These are phyloP conservation scores for Sphaerosporella brunnea DNA, from an alignment of 495 filamentous ascomycete species.

Conservation along the genomic window DNA sequence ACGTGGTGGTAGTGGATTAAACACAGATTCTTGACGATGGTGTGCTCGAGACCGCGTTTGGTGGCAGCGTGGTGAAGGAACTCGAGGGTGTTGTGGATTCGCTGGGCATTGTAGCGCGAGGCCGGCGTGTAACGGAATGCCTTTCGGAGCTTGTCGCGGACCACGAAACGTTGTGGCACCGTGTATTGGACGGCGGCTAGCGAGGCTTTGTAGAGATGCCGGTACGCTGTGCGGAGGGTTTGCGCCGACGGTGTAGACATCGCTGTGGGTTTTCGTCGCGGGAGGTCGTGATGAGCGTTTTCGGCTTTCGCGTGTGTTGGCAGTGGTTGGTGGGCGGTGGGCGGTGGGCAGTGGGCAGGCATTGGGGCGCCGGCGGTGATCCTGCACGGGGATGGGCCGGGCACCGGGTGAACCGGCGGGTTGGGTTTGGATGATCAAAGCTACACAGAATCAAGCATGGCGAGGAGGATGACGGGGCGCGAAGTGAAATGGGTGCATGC, in stretches of 20 bases:
- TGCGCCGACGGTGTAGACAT: constrained; percentile 1
- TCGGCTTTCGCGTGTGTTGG: too few relatives aligned
- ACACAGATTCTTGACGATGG: constrained; percentile 57
- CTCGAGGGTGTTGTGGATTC: constrained; percentile 52
- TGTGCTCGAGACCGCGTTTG: constrained; percentile 56
- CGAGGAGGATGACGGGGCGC: too few relatives aligned
- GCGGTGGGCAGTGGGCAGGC: too few relatives aligned
- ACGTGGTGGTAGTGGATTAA: constrained; percentile 40
- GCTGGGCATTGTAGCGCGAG: constrained; percentile 38
- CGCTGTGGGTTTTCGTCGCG: too few relatives aligned
- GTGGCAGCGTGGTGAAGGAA: constrained; percentile 57
- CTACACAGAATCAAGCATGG: too few relatives aligned
- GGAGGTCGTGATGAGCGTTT: too few relatives aligned
- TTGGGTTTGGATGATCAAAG: too few relatives aligned
- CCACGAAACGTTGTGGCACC: constrained; percentile 50
- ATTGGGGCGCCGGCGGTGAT: too few relatives aligned
- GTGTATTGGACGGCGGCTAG: constrained; percentile 69
- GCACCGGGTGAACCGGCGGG: too few relatives aligned
- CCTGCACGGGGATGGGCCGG: too few relatives aligned
- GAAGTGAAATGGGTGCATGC: too few relatives aligned
- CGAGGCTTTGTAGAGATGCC: constrained; percentile 52
- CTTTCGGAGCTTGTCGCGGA: constrained; percentile 44
- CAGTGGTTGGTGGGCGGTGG: too few relatives aligned
- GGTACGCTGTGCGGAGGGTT: constrained; percentile 56
- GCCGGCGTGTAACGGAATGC: constrained; percentile 46